These are phyloP conservation scores for Tetratostichococcus sp. DNA, from an alignment of 139 green algal genomes.

Conservation along the genomic window DNA sequence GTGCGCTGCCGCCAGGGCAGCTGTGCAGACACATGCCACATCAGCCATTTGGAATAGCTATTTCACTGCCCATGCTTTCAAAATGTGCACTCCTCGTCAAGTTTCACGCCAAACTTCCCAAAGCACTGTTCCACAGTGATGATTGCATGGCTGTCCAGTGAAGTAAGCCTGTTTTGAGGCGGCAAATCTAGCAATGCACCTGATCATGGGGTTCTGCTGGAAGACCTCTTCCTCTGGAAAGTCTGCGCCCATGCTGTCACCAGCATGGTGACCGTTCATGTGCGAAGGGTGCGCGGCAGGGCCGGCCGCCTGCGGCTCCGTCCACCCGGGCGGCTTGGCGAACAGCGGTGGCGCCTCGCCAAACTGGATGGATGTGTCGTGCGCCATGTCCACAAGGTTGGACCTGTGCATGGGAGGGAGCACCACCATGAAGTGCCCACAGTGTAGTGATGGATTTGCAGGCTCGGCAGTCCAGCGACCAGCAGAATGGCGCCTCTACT, in stretches of 20 bases:
- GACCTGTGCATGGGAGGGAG: slow-evolving; percentile 12
- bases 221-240: slow-evolving; percentile 3
- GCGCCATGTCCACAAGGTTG: slow-evolving; percentile 49
- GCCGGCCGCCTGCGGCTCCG: neutral
- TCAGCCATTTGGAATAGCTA: too few relatives aligned
- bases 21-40: neutral
- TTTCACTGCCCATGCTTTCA: too few relatives aligned
- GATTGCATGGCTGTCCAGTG: neutral
- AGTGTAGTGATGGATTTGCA: neutral
- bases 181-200: neutral
- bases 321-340: slow-evolving; percentile 51
- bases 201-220: slow-evolving; percentile 26
- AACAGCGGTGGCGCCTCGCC: slow-evolving; percentile 81
- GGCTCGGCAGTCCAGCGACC: neutral
- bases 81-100: too few relatives aligned
- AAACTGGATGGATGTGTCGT: slow-evolving; percentile 73
- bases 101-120: too few relatives aligned
- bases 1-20: too few relatives aligned
- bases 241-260: neutral
- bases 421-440: neutral
- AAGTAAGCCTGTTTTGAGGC: too few relatives aligned
- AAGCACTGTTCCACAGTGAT: neutral
- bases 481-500: too few relatives aligned
- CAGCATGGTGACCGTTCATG: neutral
- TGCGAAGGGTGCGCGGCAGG: slow-evolving; percentile 1